A percentile compares a stretch with the other conserved stretches of the same genome.
phyloP scores from a whole-genome alignment of 148 eudicot species.

The Amaranthus hypochondriacus region DNA sequence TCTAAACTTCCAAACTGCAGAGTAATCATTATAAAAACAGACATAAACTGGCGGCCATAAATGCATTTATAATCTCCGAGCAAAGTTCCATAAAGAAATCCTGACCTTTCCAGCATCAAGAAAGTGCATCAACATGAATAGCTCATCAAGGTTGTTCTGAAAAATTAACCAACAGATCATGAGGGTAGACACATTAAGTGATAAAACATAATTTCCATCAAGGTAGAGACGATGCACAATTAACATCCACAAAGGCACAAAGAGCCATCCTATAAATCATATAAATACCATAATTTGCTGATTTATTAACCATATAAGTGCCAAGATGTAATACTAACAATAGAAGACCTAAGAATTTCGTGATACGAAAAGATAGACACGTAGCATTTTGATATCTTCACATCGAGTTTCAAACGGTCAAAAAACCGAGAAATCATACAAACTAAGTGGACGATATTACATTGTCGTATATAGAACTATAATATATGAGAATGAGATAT shows the following conservation, averaged over 20 bases:
- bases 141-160: constrained; percentile 99
- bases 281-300: background rate
- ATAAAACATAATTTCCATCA: background rate
- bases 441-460: background rate
- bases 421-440: background rate
- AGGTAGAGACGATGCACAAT: background rate
- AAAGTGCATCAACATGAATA: constrained; percentile 99
- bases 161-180: constrained; percentile 20
- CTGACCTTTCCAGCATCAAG: constrained; percentile 99
- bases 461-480: background rate
- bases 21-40: background rate
- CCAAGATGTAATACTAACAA: background rate
- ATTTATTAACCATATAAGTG: background rate
- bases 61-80: background rate
- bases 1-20: constrained; percentile 91
- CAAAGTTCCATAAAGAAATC: constrained; percentile 15
- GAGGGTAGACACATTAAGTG: background rate
- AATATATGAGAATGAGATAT: background rate
- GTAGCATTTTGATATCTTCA: background rate
- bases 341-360: background rate
- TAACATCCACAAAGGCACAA: background rate
- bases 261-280: background rate
- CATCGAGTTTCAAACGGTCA: background rate
- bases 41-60: background rate
- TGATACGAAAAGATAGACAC: background rate